These are phyloP conservation scores for Tripterygium wilfordii DNA, from an alignment of 177 flowering plant genomes.

Conservation along the genomic window DNA sequence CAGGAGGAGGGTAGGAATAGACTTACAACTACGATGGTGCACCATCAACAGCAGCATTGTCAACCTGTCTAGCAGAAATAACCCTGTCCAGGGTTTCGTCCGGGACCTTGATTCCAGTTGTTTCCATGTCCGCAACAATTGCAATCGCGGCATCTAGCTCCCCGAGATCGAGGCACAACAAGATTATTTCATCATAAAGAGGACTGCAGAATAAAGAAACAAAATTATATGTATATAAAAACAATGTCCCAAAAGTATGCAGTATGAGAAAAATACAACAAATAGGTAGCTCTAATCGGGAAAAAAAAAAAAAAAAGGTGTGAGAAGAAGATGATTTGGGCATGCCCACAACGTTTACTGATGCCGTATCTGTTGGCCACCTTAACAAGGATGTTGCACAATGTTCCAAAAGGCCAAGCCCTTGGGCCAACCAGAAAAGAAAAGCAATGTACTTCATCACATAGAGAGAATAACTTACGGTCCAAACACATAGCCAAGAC, in stretches of 20 bases:
- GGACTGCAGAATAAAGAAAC: conserved; percentile 50
- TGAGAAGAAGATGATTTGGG: no score
- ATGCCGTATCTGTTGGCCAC: no score
- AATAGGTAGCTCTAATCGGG: not conserved
- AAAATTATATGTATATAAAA: not conserved
- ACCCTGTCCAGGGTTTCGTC: conserved; percentile 73
- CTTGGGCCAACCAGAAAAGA: no score
- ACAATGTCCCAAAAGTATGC: no score
- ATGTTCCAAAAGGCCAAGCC: no score
- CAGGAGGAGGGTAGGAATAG: not conserved
- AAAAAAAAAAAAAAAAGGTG: not conserved
- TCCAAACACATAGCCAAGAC: conserved; percentile 86
- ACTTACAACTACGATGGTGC: conserved; percentile 10
- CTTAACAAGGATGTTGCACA: no score
- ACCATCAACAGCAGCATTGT: conserved; percentile 18
- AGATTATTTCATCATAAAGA: conserved; percentile 79
- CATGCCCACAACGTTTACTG: no score
- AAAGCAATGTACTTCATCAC: no score
- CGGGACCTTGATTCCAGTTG: conserved; percentile 74
- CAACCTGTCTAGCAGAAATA: conserved; percentile 59
- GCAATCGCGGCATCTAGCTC: conserved; percentile 93
- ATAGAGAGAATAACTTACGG: no score
- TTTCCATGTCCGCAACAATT: conserved; percentile 89
- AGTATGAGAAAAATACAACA: no score
- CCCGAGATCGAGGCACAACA: conserved; percentile 79